Base-by-base conservation (phyloP, 192 early-diverging fungal species). In the Phycomyces nitens region DNA sequence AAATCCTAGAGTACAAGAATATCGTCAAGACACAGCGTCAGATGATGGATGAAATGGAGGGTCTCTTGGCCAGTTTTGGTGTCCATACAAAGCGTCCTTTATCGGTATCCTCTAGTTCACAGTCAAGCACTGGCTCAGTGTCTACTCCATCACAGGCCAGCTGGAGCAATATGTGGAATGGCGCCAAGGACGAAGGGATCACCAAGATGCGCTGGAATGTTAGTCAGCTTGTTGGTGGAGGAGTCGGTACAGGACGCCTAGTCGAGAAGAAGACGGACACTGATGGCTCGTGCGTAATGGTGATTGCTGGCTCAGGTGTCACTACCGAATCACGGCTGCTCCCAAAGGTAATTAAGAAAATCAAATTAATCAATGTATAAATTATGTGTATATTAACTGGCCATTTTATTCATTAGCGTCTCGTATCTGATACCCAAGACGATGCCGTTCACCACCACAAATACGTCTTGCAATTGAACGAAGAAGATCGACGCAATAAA, bases 291-390 rank as follows among this genome's bases (percentile, higher is more conserved):
- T 47, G 44, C 44, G 52, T 64, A 2, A 18, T 64, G 24, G 52
- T 54, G 1, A 50, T 64, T n/a, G 15, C 29, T 42, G 62, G 62
- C 20, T 34, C 52, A 22, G 39, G 62, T 56, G 49, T 49, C 21
- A 64, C 62, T 20, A 55, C 52, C 21, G 62, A 64, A 55, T 16
- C 15, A 14, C 21, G 26, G 2, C 22, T 64, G 42, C 44, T 62
- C 24, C 60, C 60, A 38, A 47, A 47, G 18, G 44, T 47, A 11
- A 59, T 40, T 38, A 9, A 47, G 12, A 24, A 54, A 54, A 54
- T 5, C 2, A 54, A 24, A 54, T 41, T 24, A 54, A 54, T 24
- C 16, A 59, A 18, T n/a, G 24, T 14, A 59, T 18, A 15, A 42
- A 59, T 59, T 18, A 42, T 24, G 40, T 18, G 34, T 59, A 4